Base-by-base conservation (phyloP, 331 rosid species). In the Acacia pycnantha region DNA sequence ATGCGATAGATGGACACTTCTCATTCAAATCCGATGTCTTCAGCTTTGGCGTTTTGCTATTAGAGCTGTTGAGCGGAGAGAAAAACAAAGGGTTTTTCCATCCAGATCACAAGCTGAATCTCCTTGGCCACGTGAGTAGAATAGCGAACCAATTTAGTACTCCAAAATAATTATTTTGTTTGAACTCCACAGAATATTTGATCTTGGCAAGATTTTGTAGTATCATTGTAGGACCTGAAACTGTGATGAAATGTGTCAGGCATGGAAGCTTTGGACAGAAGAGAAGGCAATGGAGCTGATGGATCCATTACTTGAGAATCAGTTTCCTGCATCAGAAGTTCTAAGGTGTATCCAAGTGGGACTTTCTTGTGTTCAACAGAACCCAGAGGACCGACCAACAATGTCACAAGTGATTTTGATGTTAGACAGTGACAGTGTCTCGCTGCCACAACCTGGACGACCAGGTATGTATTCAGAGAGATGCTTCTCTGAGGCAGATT, bases 1-100 rank as follows among this genome's bases (percentile, higher is more conserved):
- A 91, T 58, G 88, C 88, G 12, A 64, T 89, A 61, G 85, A 84
- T 33, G 95, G 92, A 31, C 65, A 58, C 16, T 91, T 88, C 76
- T 91, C 95, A 33, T 78, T 84, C 46, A 91, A 89, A 80, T 86
- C 88, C 0, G 93, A 91, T 74, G 88, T 91, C 2, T 91, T 83
- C 18, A 89, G 95, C 85, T 91, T 85, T 13, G 93, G 93, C 0
- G 93, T 91, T 8, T 74, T 91, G 33, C 78, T 91, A 27, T 79
- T 91, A 13, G 95, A 91, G 74, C 59, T 91, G 11, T 16, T 91
- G 51, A 91, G 90, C 13, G 90, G 95, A 77, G 85, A 83, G 88
- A 89, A 81, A 80, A 91, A 89, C 79, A 81, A 79, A 78, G 88
- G 90, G 5, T 90, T 90, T 81, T 26, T 70, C 67, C 88, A 90